Conservation (phyloP, 129 eudicot genomes). For the Saussurea involucrata region DNA sequence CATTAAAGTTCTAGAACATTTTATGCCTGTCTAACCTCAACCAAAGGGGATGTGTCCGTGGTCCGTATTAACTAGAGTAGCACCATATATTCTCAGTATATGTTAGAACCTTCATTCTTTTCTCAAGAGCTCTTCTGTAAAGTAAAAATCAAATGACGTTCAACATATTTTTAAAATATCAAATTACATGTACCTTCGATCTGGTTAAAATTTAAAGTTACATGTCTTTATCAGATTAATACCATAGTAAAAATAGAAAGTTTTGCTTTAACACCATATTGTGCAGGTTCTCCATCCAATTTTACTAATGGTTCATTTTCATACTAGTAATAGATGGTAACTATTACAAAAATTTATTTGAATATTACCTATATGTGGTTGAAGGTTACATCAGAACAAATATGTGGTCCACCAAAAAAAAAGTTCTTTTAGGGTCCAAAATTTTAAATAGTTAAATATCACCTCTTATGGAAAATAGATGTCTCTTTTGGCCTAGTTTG, state of each 20-base stretch:
- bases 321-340: background rate
- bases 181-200: background rate
- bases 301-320: background rate
- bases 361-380: background rate
- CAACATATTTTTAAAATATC: no score
- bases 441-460: background rate
- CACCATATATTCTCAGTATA: no score
- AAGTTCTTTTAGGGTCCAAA: background rate
- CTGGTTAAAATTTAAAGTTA: background rate
- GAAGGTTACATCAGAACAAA: background rate
- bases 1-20: no score
- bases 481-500: background rate
- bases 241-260: background rate
- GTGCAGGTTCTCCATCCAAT: background rate
- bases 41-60: no score
- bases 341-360: background rate
- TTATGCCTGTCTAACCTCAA: no score
- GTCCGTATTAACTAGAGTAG: no score
- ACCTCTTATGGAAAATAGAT: background rate
- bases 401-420: background rate
- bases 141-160: no score
- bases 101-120: no score
- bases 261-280: background rate
- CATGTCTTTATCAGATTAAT: background rate
- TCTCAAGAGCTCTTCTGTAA: no score